phyloP scores from a whole-genome alignment of 805 yeast species.

The Kazachstania taianensis region DNA sequence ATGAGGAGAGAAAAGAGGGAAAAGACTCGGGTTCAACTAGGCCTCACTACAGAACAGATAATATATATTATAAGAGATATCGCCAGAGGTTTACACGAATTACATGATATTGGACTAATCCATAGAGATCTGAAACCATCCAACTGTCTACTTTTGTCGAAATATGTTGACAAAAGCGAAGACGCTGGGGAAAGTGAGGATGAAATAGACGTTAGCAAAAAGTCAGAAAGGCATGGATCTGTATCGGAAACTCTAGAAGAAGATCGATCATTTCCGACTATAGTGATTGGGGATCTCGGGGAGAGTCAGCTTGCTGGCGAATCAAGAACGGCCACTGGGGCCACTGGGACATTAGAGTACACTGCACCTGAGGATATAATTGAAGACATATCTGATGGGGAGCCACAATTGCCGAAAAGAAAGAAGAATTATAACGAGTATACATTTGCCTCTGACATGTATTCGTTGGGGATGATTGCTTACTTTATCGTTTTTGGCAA shows the following conservation, averaged over 20 bases:
- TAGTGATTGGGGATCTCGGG: constrained; percentile 81
- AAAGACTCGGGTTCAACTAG: constrained; percentile 10
- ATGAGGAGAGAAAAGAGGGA: constrained; percentile 8
- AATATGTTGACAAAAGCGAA: constrained; percentile 15
- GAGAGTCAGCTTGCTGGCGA: constrained; percentile 73
- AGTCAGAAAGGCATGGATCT: background rate
- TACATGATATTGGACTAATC: constrained; percentile 67
- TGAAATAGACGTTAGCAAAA: background rate
- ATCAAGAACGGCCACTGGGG: constrained; percentile 58
- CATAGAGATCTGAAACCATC: constrained; percentile 88
- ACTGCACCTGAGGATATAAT: constrained; percentile 74
- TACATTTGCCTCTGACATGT: constrained; percentile 65
- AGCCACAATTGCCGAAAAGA: constrained; percentile 1
- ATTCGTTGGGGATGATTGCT: constrained; percentile 75
- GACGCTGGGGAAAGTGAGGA: constrained; percentile 11
- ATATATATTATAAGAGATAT: constrained; percentile 58
- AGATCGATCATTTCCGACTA: constrained; percentile 41
- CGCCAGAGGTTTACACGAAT: constrained; percentile 55
- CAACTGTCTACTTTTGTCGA: constrained; percentile 51
- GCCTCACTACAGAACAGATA: constrained; percentile 51
- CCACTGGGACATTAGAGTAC: constrained; percentile 81
- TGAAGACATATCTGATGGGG: constrained; percentile 7
- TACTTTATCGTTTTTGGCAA: constrained; percentile 62
- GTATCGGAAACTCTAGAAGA: constrained; percentile 3
- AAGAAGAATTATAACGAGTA: constrained; percentile 42